Percentiles rank a stretch among this genome's conserved stretches.
Evolutionary conservation across 2,329 filamentous ascomycete genomes (phyloP).

Genomic region (Metarhizium robertsii): DNA sequence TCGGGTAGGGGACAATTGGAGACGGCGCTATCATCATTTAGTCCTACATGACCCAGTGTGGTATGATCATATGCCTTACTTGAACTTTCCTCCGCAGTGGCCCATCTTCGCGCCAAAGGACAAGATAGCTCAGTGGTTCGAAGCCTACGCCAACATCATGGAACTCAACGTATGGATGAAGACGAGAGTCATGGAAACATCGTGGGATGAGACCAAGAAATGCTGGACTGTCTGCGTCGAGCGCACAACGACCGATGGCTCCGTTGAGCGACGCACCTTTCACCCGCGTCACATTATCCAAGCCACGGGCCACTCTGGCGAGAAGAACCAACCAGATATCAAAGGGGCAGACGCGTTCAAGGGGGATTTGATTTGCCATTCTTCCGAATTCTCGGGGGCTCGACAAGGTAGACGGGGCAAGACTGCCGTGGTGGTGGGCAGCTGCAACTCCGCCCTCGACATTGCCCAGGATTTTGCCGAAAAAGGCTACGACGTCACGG

Average conservation of each 20-base stretch:
- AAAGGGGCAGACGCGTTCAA: slow-evolving; percentile 48
- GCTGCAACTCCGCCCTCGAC: slow-evolving; percentile 60
- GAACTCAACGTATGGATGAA: slow-evolving; percentile 60
- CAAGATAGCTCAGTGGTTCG: slow-evolving; percentile 61
- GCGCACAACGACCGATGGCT: slow-evolving; percentile 38
- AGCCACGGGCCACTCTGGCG: slow-evolving; percentile 59
- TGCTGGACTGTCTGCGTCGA: slow-evolving; percentile 48
- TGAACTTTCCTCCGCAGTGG: slow-evolving; percentile 56
- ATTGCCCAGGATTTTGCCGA: slow-evolving; percentile 61
- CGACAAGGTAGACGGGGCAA: slow-evolving; percentile 36
- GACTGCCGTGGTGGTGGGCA: slow-evolving; percentile 56
- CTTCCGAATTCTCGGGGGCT: slow-evolving; percentile 49
- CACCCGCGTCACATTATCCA: slow-evolving; percentile 56
- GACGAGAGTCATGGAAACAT: slow-evolving; percentile 36
- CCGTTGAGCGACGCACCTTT: slow-evolving; percentile 42
- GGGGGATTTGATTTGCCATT: slow-evolving; percentile 53
- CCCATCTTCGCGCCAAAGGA: slow-evolving; percentile 64
- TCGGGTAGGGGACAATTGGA: slow-evolving; percentile 55
- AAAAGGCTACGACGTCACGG: slow-evolving; percentile 57
- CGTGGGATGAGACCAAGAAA: slow-evolving; percentile 36
- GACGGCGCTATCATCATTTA: slow-evolving; percentile 52
- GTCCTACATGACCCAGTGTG: slow-evolving; percentile 60
- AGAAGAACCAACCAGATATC: slow-evolving; percentile 51
- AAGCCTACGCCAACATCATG: slow-evolving; percentile 53
- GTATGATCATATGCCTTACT: slow-evolving; percentile 53